Evolutionary conservation across 305 asterid genomes (phyloP), one percentile per base, ranked within the genome.

Genomic region (Withania somnifera): DNA sequence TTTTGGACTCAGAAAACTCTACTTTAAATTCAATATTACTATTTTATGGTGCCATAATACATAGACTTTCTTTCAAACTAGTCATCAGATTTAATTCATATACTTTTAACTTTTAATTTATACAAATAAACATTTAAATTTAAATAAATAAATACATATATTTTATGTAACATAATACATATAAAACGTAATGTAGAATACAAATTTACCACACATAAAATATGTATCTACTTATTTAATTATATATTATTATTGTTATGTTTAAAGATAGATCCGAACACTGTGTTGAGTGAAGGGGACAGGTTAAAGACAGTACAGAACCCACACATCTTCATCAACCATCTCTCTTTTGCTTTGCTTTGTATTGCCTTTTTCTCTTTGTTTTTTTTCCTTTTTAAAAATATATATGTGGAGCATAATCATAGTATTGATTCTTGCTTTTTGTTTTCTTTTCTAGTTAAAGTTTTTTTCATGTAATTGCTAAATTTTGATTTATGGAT

Each of bases 281-380:
- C 92, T 87, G 93, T 88, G 91, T 80, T 82, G 84, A 88, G 92
- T 92, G 97, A 97, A 90, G 97, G 97, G 96, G 97, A 92, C 97
- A 92, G 92, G 94, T 85, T 88, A 87, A 86, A 89, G 97, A 92
- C 97, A 90, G 90, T 91, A 94, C 97, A 95, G 93, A 92, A 92
- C 93, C 96, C 98, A 89, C 94, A 88, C 88, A 88, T 83, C 81
- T 86, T 78, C 90, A 84, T 84, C 87, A 86, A 90, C 69, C 89
- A 66, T 85, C 79, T 81, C 77, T 85, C 83, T 81, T 88, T 89
- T 91, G 83, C 87, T 91, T 89, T 90, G 90, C 88, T 75, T 85
- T 80, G 68, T 87, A 87, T 88, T 89, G 32, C 75, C 79, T 78
- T 76, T 80, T 76, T 66, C 73, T 82, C 82, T 45, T 40, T 81